Conservation (phyloP, 2,329 filamentous ascomycete genomes). For the Epichloe uncinata region DNA sequence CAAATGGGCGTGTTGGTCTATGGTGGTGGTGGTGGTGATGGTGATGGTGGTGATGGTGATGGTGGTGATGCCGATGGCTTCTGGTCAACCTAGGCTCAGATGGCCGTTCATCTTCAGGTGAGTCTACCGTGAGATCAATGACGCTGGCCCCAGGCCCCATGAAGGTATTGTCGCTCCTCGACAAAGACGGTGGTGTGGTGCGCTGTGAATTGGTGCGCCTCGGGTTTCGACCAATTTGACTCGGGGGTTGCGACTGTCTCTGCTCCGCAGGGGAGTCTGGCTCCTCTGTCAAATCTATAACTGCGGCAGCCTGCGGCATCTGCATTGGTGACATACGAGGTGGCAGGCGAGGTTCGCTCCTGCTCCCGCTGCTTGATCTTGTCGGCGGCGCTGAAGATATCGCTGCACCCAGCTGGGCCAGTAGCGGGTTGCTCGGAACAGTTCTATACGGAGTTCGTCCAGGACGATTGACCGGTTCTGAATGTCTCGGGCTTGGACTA, state of each 20-base stretch:
- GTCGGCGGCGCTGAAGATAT: neutral
- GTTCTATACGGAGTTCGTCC: neutral
- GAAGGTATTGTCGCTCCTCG: slow-evolving; percentile 32
- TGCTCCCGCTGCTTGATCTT: neutral
- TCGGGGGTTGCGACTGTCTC: slow-evolving; percentile 16
- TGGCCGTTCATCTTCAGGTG: slow-evolving; percentile 20
- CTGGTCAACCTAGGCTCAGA: slow-evolving; percentile 2
- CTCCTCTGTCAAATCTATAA: slow-evolving; percentile 39
- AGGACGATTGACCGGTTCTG: neutral
- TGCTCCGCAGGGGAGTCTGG: slow-evolving; percentile 32
- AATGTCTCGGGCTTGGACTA: neutral
- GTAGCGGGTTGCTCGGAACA: neutral
- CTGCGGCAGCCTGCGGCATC: slow-evolving; percentile 11
- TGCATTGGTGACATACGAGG: neutral
- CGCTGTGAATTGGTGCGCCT: slow-evolving; percentile 28
- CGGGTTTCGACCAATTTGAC: slow-evolving; percentile 20
- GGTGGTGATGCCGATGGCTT: slow-evolving; percentile 5
- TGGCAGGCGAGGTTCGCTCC: neutral
- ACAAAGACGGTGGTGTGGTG: slow-evolving; percentile 27
- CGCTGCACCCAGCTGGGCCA: neutral
- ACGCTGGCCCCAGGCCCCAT: slow-evolving; percentile 22
- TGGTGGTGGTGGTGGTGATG: slow-evolving; percentile 8
- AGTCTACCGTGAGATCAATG: slow-evolving; percentile 41
- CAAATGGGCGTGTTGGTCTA: neutral
- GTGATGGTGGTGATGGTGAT: slow-evolving; percentile 8